These are phyloP conservation scores for Bretziella fagacearum DNA, from an alignment of 2,329 filamentous ascomycete genomes.

Conservation along the genomic window DNA sequence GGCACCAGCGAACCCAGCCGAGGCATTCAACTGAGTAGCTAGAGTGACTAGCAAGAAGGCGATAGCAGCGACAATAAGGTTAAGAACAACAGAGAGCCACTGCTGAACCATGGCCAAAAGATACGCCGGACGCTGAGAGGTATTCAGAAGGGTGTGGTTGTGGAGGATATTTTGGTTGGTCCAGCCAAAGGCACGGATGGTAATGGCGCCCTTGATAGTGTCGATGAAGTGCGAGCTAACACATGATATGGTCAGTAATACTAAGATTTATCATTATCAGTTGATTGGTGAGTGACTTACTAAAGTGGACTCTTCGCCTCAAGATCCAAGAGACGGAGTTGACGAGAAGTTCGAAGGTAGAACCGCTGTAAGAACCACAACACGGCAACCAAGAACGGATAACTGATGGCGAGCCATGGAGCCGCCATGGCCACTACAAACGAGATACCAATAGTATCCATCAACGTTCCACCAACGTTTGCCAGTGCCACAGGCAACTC, in stretches of 20 bases:
- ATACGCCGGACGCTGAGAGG: conserved; percentile 40
- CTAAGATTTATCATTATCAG: background rate
- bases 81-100: conserved; percentile 36
- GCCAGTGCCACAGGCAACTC: conserved; percentile 23
- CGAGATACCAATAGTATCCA: conserved; percentile 26
- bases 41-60: conserved; percentile 28
- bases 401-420: conserved; percentile 30
- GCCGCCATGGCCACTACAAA: conserved; percentile 28
- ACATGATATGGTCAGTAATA: background rate
- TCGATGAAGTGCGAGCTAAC: conserved; percentile 35
- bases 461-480: conserved; percentile 19
- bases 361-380: conserved; percentile 37
- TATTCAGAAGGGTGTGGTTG: conserved; percentile 33
- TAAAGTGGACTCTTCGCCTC: conserved; percentile 44
- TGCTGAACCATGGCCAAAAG: conserved; percentile 39
- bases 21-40: conserved; percentile 26
- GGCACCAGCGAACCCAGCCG: conserved; percentile 25
- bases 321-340: conserved; percentile 42
- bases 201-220: conserved; percentile 36
- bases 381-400: conserved; percentile 30
- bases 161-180: conserved; percentile 25
- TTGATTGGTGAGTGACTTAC: conserved; percentile 19
- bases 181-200: conserved; percentile 42
- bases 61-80: conserved; percentile 32
- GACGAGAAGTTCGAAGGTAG: conserved; percentile 43